These are phyloP conservation scores for Chloropicon primus DNA, from an alignment of 139 green algal species.

Conservation along the genomic window DNA sequence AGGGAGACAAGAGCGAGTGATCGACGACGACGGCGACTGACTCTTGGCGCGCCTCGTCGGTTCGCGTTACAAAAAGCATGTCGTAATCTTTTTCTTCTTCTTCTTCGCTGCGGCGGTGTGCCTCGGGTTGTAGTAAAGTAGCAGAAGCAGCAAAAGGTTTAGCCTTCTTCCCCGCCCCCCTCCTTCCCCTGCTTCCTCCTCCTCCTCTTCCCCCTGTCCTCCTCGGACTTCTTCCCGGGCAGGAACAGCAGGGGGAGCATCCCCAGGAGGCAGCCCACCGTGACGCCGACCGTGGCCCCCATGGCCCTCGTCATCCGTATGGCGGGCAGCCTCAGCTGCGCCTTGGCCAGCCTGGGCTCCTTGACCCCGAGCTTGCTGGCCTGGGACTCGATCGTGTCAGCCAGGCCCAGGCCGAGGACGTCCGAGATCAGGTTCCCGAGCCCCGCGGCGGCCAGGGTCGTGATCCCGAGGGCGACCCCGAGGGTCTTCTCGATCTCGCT, in stretches of 20 bases:
- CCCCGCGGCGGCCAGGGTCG: conserved; percentile 26
- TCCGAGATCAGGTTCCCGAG: conserved; percentile 29
- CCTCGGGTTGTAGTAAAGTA: no score
- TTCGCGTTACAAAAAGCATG: no score
- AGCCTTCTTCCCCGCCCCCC: background rate
- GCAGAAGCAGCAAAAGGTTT: no score
- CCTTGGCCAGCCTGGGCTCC: conserved; percentile 18
- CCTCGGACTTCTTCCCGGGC: no score
- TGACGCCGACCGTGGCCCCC: conserved; percentile 39
- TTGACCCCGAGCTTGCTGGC: conserved; percentile 4
- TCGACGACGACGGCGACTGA: no score
- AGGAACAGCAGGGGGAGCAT: conserved; percentile 39
- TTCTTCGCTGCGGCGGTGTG: no score
- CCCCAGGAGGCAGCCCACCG: conserved; percentile 46
- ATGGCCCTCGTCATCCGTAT: background rate
- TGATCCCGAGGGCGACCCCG: conserved; percentile 20
- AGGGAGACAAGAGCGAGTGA: no score
- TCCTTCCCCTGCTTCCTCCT: background rate
- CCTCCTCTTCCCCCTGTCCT: background rate
- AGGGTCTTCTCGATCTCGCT: conserved; percentile 46
- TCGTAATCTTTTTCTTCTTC: no score
- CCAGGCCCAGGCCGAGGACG: background rate
- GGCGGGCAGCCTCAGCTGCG: conserved; percentile 20
- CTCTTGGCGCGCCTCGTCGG: no score
- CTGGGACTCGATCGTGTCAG: background rate